Evolutionary conservation across 2,329 filamentous ascomycete genomes (phyloP).

Genomic region (Aspergillus clavatus): DNA sequence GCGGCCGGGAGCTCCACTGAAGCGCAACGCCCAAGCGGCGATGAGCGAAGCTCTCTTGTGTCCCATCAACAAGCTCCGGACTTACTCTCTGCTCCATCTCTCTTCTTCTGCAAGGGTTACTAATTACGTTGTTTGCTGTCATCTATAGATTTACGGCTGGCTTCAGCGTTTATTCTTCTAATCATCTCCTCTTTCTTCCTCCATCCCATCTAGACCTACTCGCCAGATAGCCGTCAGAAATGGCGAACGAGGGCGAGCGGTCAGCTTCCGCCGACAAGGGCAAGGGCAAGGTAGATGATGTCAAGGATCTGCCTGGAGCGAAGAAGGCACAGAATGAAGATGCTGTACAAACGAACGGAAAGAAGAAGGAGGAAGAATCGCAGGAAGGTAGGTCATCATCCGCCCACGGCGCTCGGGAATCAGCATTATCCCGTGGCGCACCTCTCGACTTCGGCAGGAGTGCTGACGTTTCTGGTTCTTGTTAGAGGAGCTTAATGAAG

Average conservation of each 20-base stretch:
- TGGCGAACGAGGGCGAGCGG: conserved; percentile 92
- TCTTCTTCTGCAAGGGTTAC: conserved; percentile 12
- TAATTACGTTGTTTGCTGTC: conserved; percentile 6
- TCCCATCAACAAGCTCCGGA: conserved; percentile 25
- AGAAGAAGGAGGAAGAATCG: conserved; percentile 67
- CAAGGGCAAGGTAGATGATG: conserved; percentile 81
- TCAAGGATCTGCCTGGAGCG: conserved; percentile 55
- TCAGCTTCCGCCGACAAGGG: conserved; percentile 84
- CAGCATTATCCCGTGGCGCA: conserved; percentile 4
- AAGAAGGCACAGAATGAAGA: conserved; percentile 60
- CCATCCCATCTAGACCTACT: conserved; percentile 19
- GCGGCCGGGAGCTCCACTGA: conserved; percentile 22
- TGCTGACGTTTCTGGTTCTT: conserved; percentile 32
- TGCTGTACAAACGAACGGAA: conserved; percentile 65
- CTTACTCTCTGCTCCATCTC: conserved; percentile 17
- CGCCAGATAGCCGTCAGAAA: conserved; percentile 45
- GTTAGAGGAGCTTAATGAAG: conserved; percentile 88
- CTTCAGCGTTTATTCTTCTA: conserved; percentile 1
- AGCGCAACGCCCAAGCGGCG: conserved; percentile 22
- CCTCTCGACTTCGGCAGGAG: conserved; percentile 33
- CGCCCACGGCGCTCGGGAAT: conserved; percentile 3
- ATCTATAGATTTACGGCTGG: conserved; percentile 11
- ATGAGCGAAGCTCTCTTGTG: conserved; percentile 21
- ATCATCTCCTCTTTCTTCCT: conserved; percentile 4
- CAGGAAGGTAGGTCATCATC: conserved; percentile 48